Evolutionary conservation across 2,329 filamentous ascomycete species (phyloP).

Genomic region (Botrytis cinerea): DNA sequence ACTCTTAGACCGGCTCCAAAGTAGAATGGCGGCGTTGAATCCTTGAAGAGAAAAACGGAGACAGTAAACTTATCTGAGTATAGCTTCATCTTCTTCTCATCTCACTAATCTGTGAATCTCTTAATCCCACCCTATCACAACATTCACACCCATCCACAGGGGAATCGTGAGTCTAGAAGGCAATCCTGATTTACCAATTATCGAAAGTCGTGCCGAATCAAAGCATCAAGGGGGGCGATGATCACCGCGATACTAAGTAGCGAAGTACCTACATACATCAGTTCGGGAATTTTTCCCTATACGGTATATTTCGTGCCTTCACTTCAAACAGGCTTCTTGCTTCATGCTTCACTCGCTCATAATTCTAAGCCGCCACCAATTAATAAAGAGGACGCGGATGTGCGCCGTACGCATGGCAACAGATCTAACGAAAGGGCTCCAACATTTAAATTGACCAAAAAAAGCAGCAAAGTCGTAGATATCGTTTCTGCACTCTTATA

Average conservation of each 20-base stretch:
- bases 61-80: conserved; percentile 4
- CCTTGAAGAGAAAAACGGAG: conserved; percentile 13
- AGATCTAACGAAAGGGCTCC: not conserved
- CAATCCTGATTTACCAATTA: not conserved
- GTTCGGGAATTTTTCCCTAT: not conserved
- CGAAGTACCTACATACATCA: not conserved
- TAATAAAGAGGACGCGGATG: not conserved
- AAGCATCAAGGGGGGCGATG: not conserved
- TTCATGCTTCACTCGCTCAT: not conserved
- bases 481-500: not conserved
- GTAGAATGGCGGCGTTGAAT: conserved; percentile 1
- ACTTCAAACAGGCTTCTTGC: not conserved
- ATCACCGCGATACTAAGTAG: not conserved
- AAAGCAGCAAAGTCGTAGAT: not conserved
- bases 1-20: not conserved
- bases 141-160: not conserved
- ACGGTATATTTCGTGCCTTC: not conserved
- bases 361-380: not conserved
- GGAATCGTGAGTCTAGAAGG: not conserved
- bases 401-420: not conserved
- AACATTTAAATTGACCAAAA: not conserved
- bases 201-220: conserved; percentile 4
- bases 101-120: not conserved
- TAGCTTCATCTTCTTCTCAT: conserved; percentile 17
- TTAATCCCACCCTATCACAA: not conserved